Evolutionary conservation across 1,284 basidiomycete genomes (phyloP).

Genomic region (Thelephora terrestris): DNA sequence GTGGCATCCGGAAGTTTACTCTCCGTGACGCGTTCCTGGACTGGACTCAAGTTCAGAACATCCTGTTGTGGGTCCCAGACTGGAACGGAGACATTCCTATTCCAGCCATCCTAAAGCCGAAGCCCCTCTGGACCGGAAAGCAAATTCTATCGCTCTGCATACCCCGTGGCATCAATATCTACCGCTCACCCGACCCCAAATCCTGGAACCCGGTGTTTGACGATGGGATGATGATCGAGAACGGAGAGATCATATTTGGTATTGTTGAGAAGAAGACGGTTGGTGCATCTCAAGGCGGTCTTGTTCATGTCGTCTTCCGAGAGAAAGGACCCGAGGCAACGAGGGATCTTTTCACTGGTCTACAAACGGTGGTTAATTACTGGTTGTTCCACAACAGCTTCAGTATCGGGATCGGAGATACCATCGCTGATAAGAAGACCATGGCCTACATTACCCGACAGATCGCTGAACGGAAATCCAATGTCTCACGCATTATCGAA

Average conservation of each 20-base stretch:
- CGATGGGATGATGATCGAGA: constrained; percentile 94
- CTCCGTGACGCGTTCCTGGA: constrained; percentile 91
- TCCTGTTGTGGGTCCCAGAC: constrained; percentile 93
- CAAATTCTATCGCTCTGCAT: constrained; percentile 92
- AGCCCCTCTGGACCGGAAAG: constrained; percentile 97
- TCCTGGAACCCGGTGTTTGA: constrained; percentile 81
- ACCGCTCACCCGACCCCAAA: constrained; percentile 68
- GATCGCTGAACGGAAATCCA: constrained; percentile 74
- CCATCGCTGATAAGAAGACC: constrained; percentile 86
- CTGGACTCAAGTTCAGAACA: constrained; percentile 93
- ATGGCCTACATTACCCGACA: constrained; percentile 83
- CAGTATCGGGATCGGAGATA: constrained; percentile 98
- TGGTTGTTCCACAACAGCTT: constrained; percentile 99
- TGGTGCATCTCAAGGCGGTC: constrained; percentile 88
- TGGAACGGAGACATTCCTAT: constrained; percentile 94
- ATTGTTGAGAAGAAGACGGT: constrained; percentile 98
- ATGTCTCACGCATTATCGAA: constrained; percentile 64
- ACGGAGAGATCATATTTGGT: constrained; percentile 94
- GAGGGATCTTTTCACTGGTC: constrained; percentile 86
- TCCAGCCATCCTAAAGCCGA: constrained; percentile 94
- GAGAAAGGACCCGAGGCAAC: constrained; percentile 95
- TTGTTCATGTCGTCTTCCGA: constrained; percentile 95
- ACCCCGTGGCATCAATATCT: constrained; percentile 94
- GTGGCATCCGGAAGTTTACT: constrained; percentile 96
- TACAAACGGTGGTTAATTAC: constrained; percentile 95